These are phyloP conservation scores for Blastobotrys terrestris DNA, from an alignment of 805 yeast species.

Conservation along the genomic window DNA sequence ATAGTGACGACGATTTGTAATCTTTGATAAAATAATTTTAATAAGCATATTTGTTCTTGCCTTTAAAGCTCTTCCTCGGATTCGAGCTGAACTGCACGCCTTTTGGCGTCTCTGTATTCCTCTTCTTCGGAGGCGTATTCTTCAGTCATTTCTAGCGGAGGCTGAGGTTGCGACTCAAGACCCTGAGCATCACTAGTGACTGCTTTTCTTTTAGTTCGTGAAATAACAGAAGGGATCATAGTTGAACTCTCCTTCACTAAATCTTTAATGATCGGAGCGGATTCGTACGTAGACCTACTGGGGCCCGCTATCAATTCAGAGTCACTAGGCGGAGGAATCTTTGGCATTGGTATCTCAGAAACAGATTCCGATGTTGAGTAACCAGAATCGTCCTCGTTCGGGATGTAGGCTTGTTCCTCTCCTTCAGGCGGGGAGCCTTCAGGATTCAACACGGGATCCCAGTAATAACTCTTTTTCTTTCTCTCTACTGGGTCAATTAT, in stretches of 20 bases:
- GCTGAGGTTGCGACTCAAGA: not conserved
- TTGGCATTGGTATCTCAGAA: slow-evolving; percentile 30
- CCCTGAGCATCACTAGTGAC: not conserved
- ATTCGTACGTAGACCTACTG: slow-evolving; percentile 19
- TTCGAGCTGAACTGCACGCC: not conserved
- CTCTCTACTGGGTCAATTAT: slow-evolving; percentile 9
- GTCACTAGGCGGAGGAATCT: slow-evolving; percentile 16
- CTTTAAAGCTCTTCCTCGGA: not conserved
- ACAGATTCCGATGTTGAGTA: slow-evolving; percentile 18
- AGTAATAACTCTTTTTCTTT: slow-evolving; percentile 23
- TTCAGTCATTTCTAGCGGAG: too few relatives aligned
- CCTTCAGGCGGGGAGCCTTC: slow-evolving; percentile 29
- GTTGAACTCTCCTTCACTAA: slow-evolving; percentile 17
- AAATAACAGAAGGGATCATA: slow-evolving; percentile 19
- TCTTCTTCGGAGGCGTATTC: slow-evolving; percentile 9
- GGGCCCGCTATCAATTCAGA: slow-evolving; percentile 3
- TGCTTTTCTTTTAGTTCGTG: slow-evolving; percentile 6
- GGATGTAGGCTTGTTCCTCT: slow-evolving; percentile 15
- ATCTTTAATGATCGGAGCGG: slow-evolving; percentile 22
- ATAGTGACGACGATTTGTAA: slow-evolving; percentile 31
- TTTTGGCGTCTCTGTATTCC: slow-evolving; percentile 3
- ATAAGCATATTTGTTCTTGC: not conserved
- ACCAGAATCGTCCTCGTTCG: slow-evolving; percentile 23
- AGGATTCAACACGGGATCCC: slow-evolving; percentile 25
- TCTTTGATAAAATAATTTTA: not conserved